Evolutionary conservation across 352 stramenopile species (phyloP).

Genomic region (Pythium monospermum): DNA sequence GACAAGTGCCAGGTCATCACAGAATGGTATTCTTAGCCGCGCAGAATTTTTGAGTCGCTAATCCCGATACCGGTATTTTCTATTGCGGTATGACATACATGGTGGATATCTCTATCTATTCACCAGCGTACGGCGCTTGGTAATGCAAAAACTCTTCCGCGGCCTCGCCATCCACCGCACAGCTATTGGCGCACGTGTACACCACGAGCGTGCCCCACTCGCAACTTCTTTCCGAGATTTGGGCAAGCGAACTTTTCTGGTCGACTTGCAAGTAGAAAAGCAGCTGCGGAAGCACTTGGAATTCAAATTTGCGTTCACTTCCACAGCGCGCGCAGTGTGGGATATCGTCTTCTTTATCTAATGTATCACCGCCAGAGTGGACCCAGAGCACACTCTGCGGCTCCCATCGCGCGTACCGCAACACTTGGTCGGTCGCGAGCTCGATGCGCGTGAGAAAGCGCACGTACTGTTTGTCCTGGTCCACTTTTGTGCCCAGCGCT

Average conservation of each 20-base stretch:
- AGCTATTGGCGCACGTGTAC: slow-evolving; percentile 92
- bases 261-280: slow-evolving; percentile 89
- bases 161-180: slow-evolving; percentile 44
- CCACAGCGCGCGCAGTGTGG: slow-evolving; percentile 82
- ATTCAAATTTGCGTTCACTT: slow-evolving; percentile 87
- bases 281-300: slow-evolving; percentile 94
- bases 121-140: slow-evolving; percentile 61
- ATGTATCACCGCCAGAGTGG: slow-evolving; percentile 55
- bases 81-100: no score
- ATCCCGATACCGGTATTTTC: no score
- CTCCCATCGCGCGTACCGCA: slow-evolving; percentile 90
- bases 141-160: slow-evolving; percentile 74
- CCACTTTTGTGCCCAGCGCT: slow-evolving; percentile 42
- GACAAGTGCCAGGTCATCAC: no score
- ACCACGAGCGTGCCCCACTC: slow-evolving; percentile 91
- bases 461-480: slow-evolving; percentile 77
- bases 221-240: slow-evolving; percentile 57
- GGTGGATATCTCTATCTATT: no score
- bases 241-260: slow-evolving; percentile 42
- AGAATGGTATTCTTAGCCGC: no score
- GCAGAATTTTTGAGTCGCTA: no score
- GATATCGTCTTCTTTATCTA: slow-evolving; percentile 30
- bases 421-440: slow-evolving; percentile 76
- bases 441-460: slow-evolving; percentile 79
- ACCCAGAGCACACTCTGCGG: slow-evolving; percentile 86